These are phyloP conservation scores for Saccharomycopsis fibuligera DNA, from an alignment of 805 yeast genomes.

Conservation along the genomic window DNA sequence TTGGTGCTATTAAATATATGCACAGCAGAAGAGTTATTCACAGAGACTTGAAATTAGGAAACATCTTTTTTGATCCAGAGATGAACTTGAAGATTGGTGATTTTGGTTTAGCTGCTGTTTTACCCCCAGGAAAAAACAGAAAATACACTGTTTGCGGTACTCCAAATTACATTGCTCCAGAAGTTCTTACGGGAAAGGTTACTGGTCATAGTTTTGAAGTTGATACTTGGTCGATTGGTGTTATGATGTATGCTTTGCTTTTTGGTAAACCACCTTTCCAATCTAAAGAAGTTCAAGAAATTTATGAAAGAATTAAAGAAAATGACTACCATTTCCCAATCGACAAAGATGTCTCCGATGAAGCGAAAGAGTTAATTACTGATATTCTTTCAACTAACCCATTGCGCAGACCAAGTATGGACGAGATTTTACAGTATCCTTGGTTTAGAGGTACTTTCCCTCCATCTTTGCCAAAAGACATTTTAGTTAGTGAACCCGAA, in stretches of 20 bases:
- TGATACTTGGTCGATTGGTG: conserved; percentile 97
- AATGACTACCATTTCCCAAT: conserved; percentile 77
- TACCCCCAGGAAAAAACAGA: conserved; percentile 63
- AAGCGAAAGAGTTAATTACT: conserved; percentile 66
- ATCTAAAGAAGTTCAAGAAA: conserved; percentile 86
- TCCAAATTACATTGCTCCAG: conserved; percentile 98
- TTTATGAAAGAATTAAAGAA: conserved; percentile 84
- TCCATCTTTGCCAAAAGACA: conserved; percentile 50
- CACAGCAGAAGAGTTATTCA: conserved; percentile 91
- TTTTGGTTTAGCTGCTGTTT: conserved; percentile 96
- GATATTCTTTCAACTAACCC: conserved; percentile 78
- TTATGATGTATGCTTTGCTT: conserved; percentile 88
- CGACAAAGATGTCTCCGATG: conserved; percentile 55
- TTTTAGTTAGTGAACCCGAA: conserved; percentile 59
- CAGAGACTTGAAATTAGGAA: conserved; percentile 92
- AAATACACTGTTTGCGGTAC: conserved; percentile 97
- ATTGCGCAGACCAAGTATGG: conserved; percentile 68
- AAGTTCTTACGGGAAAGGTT: conserved; percentile 81
- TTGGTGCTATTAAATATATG: conserved; percentile 90
- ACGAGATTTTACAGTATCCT: conserved; percentile 70
- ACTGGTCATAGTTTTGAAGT: conserved; percentile 92
- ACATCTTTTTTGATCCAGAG: conserved; percentile 86
- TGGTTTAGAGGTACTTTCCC: conserved; percentile 92
- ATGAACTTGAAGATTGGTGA: conserved; percentile 97
- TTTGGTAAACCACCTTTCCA: conserved; percentile 98